Conservation (phyloP, 2,329 filamentous ascomycete species). For the Colletotrichum sublineola region DNA sequence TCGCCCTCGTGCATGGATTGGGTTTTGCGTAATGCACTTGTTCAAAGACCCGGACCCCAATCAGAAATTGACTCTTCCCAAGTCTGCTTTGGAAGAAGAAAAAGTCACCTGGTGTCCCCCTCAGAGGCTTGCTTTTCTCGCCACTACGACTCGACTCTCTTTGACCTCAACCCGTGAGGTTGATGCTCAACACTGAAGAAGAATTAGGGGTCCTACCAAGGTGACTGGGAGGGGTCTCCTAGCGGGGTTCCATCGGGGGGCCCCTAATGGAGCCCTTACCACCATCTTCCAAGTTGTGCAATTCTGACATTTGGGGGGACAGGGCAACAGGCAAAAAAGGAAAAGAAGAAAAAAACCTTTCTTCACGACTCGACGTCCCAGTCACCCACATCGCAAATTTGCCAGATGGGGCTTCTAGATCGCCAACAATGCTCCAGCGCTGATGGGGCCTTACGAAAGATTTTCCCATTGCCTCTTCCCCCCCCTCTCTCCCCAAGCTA, state of each 20-base stretch:
- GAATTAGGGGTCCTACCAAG: conserved; percentile 14
- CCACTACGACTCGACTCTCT: not conserved
- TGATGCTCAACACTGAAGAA: conserved; percentile 8
- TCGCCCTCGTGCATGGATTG: conserved; percentile 9
- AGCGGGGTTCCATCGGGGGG: not conserved
- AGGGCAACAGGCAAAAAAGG: not conserved
- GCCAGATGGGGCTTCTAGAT: conserved; percentile 31
- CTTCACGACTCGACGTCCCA: conserved; percentile 1
- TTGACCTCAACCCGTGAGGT: not conserved
- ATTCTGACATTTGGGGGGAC: not conserved
- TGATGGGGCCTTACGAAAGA: conserved; percentile 5
- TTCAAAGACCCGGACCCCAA: not conserved
- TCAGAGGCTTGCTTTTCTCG: not conserved
- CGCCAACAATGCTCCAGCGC: conserved; percentile 7
- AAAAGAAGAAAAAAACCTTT: not conserved
- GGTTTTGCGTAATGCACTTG: not conserved
- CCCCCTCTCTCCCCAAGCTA: not conserved
- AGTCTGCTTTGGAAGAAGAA: not conserved
- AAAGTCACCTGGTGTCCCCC: not conserved
- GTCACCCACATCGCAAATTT: conserved; percentile 32
- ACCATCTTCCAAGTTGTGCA: conserved; percentile 8
- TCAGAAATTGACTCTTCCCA: conserved; percentile 14
- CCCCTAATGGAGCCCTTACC: not conserved
- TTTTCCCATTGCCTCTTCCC: not conserved
- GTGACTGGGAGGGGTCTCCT: not conserved